A percentile compares a stretch with the other conserved stretches of the same genome.
Conservation (phyloP, 2,329 filamentous ascomycete species). For the Ophiostoma populinum region DNA sequence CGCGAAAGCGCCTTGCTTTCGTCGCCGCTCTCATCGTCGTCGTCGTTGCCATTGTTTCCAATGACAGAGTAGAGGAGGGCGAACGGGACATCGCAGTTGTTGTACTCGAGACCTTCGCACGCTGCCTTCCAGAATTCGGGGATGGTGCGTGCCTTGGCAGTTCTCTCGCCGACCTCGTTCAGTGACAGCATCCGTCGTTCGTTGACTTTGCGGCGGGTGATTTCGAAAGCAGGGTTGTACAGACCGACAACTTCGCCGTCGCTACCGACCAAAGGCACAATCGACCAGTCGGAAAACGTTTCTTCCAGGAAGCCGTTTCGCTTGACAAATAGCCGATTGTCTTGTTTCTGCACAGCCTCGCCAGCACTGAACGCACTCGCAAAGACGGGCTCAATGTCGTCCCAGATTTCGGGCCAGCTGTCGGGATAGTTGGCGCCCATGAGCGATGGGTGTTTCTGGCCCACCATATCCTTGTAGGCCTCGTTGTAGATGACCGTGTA, state of each 20-base stretch:
- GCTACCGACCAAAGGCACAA: constrained; percentile 58
- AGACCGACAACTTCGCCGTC: constrained; percentile 60
- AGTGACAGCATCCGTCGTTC: constrained; percentile 67
- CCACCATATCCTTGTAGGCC: constrained; percentile 52
- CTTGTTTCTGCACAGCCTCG: constrained; percentile 70
- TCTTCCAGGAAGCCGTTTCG: constrained; percentile 59
- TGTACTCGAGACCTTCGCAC: constrained; percentile 50
- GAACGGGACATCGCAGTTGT: constrained; percentile 61
- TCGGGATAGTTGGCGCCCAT: constrained; percentile 58
- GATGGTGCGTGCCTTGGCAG: constrained; percentile 53
- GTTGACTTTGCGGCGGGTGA: constrained; percentile 60
- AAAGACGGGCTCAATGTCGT: constrained; percentile 51
- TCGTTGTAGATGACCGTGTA: constrained; percentile 56
- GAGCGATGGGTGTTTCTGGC: constrained; percentile 56
- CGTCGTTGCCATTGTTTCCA: constrained; percentile 15
- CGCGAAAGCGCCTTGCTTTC: constrained; percentile 54
- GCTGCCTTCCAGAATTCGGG: constrained; percentile 59
- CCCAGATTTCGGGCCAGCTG: constrained; percentile 61
- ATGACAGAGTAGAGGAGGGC: constrained; percentile 56
- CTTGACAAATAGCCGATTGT: constrained; percentile 57
- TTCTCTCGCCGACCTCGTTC: constrained; percentile 60
- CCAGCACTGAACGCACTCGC: constrained; percentile 49
- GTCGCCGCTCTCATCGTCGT: constrained; percentile 58
- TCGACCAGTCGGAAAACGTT: constrained; percentile 68
- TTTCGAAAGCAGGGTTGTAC: constrained; percentile 70